phyloP scores from a whole-genome alignment of 2,329 filamentous ascomycete genomes.

The Ceratocystis colombiana region DNA sequence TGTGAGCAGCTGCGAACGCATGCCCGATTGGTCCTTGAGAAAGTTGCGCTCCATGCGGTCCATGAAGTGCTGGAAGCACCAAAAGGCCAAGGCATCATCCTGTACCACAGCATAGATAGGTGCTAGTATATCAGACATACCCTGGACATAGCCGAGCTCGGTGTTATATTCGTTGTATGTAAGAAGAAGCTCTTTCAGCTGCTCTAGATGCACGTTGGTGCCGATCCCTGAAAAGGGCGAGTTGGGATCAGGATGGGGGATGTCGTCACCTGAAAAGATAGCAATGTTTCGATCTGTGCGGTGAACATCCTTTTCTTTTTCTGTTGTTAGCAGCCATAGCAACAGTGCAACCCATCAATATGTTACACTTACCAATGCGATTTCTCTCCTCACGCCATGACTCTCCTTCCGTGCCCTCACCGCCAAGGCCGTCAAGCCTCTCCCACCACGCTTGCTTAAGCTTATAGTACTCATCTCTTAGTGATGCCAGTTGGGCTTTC shows the following conservation, averaged over 20 bases:
- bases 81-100: conserved; percentile 93
- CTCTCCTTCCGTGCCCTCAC: conserved; percentile 71
- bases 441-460: conserved; percentile 97
- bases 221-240: conserved; percentile 88
- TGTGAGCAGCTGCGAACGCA: conserved; percentile 82
- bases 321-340: conserved; percentile 25
- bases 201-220: conserved; percentile 94
- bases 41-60: conserved; percentile 97
- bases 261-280: conserved; percentile 94
- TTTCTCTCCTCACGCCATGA: conserved; percentile 95
- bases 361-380: conserved; percentile 65
- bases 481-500: conserved; percentile 68
- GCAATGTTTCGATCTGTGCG: conserved; percentile 88
- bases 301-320: conserved; percentile 93
- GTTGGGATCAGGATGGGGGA: conserved; percentile 88
- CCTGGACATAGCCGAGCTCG: conserved; percentile 92
- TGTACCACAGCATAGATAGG: conserved; percentile 96
- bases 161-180: conserved; percentile 98
- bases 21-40: conserved; percentile 86
- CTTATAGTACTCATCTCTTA: conserved; percentile 86
- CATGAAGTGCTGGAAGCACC: conserved; percentile 95
- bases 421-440: conserved; percentile 69
- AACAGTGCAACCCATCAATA: not conserved
- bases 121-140: conserved; percentile 93
- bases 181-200: conserved; percentile 97